These are phyloP conservation scores for Phytophthora sansomeana DNA, from an alignment of 352 stramenopile species.

Conservation along the genomic window DNA sequence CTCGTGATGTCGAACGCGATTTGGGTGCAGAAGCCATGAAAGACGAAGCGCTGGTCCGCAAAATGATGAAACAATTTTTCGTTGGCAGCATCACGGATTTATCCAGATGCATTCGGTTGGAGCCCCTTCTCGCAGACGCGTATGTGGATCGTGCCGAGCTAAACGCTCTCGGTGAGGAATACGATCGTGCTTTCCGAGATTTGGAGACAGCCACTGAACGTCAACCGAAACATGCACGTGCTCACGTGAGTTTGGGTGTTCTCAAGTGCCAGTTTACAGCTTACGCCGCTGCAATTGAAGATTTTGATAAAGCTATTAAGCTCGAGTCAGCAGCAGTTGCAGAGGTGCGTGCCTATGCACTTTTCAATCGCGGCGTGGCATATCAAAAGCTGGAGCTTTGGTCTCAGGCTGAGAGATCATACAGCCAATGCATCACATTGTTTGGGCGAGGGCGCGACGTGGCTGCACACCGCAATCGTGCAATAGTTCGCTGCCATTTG, in stretches of 20 bases:
- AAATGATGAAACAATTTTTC: slow-evolving; percentile 66
- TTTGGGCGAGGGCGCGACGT: slow-evolving; percentile 48
- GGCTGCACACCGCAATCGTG: slow-evolving; percentile 72
- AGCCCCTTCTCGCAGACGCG: slow-evolving; percentile 59
- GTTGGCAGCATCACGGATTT: slow-evolving; percentile 65
- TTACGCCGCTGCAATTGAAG: slow-evolving; percentile 67
- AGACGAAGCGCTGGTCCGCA: slow-evolving; percentile 49
- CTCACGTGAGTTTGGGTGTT: slow-evolving; percentile 70
- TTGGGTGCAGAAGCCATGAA: slow-evolving; percentile 57
- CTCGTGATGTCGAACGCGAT: slow-evolving; percentile 56
- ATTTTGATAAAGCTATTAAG: slow-evolving; percentile 75
- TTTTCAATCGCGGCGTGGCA: slow-evolving; percentile 75
- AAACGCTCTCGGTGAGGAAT: slow-evolving; percentile 69
- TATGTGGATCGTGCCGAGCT: slow-evolving; percentile 79
- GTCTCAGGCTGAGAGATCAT: slow-evolving; percentile 72
- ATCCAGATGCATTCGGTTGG: slow-evolving; percentile 66
- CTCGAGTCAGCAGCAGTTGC: slow-evolving; percentile 43
- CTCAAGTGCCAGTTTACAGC: slow-evolving; percentile 81
- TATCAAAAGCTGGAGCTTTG: slow-evolving; percentile 80
- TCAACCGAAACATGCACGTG: slow-evolving; percentile 57
- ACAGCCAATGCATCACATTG: slow-evolving; percentile 56
- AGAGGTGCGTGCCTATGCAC: slow-evolving; percentile 30
- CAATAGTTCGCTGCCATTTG: slow-evolving; percentile 67
- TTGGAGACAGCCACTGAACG: slow-evolving; percentile 60
- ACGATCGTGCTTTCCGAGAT: slow-evolving; percentile 67